Evolutionary conservation across 2,329 filamentous ascomycete species (phyloP).

Genomic region (Passalora sequoiae): DNA sequence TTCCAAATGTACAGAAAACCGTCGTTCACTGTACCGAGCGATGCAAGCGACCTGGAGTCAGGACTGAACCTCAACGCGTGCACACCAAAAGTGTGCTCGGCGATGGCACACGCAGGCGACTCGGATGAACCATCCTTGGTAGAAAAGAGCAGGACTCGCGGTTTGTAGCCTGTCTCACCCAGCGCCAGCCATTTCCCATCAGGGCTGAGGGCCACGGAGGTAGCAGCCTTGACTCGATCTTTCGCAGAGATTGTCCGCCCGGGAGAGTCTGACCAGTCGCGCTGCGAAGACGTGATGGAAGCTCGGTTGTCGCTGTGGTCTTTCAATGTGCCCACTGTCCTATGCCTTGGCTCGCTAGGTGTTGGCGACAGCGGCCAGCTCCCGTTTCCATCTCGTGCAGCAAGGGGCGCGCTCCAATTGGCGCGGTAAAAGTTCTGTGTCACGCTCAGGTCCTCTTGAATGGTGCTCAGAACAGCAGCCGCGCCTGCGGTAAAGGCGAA

Average conservation of each 20-base stretch:
- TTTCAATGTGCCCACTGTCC: conserved; percentile 22
- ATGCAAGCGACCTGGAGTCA: conserved; percentile 80
- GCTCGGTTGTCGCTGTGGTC: conserved; percentile 45
- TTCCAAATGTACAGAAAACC: conserved; percentile 91
- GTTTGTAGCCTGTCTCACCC: conserved; percentile 90
- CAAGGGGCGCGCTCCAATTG: conserved; percentile 19
- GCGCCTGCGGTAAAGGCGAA: conserved; percentile 93
- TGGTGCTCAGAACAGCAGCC: conserved; percentile 80
- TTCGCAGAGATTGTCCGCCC: conserved; percentile 79
- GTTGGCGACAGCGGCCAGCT: conserved; percentile 24
- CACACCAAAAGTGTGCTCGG: conserved; percentile 86
- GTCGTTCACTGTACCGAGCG: conserved; percentile 82
- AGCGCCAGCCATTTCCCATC: conserved; percentile 86
- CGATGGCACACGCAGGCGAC: conserved; percentile 74
- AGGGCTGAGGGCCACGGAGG: conserved; percentile 79
- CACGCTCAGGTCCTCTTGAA: conserved; percentile 60
- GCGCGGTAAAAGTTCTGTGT: conserved; percentile 88
- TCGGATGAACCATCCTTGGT: conserved; percentile 72
- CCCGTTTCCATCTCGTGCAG: conserved; percentile 20
- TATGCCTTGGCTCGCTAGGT: conserved; percentile 23
- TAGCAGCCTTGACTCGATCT: conserved; percentile 90
- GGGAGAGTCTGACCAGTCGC: conserved; percentile 54
- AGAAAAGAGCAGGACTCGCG: conserved; percentile 83
- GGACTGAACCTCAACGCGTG: conserved; percentile 83
- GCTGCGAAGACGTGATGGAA: conserved; percentile 33